phyloP scores from a whole-genome alignment of 345 rosid species.

The Camelina neglecta region DNA sequence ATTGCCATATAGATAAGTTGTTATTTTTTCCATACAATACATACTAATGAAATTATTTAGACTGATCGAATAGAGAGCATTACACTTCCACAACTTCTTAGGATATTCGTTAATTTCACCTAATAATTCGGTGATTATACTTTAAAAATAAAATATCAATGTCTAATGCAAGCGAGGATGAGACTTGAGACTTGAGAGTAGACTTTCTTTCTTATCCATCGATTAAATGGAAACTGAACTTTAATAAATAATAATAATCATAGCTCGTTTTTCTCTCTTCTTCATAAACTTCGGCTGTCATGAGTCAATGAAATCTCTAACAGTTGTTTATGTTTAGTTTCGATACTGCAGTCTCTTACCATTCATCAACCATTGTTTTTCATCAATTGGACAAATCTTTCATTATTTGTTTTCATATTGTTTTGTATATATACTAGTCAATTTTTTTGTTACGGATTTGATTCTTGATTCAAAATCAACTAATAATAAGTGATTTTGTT shows the following conservation, averaged over 20 bases:
- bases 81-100: conserved; percentile 43
- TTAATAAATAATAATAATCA: no score
- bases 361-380: no score
- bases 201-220: conserved; percentile 32
- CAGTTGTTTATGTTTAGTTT: neutral
- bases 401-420: no score
- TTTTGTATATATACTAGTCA: no score
- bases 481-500: no score
- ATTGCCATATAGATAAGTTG: neutral
- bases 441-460: no score
- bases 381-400: no score
- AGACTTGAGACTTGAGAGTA: conserved; percentile 23
- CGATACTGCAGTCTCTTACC: neutral
- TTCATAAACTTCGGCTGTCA: neutral
- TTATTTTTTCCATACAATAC: neutral
- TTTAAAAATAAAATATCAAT: neutral
- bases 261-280: neutral
- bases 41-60: conserved; percentile 19
- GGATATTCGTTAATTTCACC: conserved; percentile 38
- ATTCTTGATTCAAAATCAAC: no score
- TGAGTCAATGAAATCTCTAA: neutral
- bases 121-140: conserved; percentile 37
- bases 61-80: conserved; percentile 20
- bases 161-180: conserved; percentile 35
- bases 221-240: neutral